phyloP scores from a whole-genome alignment of 208 protist genomes.

The Wallacemonas collosoma region DNA sequence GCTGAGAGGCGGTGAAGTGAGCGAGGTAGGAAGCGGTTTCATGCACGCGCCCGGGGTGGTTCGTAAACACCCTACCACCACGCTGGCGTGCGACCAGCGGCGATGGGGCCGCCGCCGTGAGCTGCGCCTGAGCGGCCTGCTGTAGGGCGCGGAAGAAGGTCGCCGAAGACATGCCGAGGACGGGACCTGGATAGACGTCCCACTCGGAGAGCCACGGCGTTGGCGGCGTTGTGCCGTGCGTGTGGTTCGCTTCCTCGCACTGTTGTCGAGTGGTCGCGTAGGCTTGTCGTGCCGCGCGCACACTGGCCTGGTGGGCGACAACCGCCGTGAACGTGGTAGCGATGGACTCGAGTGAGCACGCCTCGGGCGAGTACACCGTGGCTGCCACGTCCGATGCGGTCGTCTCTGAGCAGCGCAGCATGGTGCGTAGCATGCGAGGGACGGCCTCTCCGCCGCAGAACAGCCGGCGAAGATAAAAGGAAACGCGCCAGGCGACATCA shows the following conservation, averaged over 20 bases:
- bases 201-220: slow-evolving; percentile 3
- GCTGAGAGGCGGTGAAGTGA: slow-evolving; percentile 10
- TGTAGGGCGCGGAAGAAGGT: background rate
- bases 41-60: background rate
- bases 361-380: slow-evolving; percentile 10
- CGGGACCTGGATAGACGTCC: slow-evolving; percentile 9
- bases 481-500: slow-evolving; percentile 17
- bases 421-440: slow-evolving; percentile 25
- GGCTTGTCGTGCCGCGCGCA: background rate
- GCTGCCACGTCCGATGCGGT: background rate
- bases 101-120: background rate
- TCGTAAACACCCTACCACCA: slow-evolving; percentile 3
- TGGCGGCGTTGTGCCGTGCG: too few species aligned
- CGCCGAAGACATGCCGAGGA: background rate
- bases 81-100: background rate
- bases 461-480: slow-evolving; percentile 35
- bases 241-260: too few species aligned
- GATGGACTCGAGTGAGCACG: slow-evolving; percentile 4
- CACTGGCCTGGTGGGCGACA: slow-evolving; percentile 1
- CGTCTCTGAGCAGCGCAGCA: slow-evolving; percentile 21
- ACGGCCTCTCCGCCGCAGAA: slow-evolving; percentile 30
- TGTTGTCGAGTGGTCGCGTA: background rate
- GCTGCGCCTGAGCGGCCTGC: background rate
- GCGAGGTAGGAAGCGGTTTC: slow-evolving; percentile 1
- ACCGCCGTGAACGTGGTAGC: background rate